A percentile compares a stretch with the other conserved stretches of the same genome.
Evolutionary conservation across 2,329 filamentous ascomycete species (phyloP).

Genomic region (Talaromyces sp.): DNA sequence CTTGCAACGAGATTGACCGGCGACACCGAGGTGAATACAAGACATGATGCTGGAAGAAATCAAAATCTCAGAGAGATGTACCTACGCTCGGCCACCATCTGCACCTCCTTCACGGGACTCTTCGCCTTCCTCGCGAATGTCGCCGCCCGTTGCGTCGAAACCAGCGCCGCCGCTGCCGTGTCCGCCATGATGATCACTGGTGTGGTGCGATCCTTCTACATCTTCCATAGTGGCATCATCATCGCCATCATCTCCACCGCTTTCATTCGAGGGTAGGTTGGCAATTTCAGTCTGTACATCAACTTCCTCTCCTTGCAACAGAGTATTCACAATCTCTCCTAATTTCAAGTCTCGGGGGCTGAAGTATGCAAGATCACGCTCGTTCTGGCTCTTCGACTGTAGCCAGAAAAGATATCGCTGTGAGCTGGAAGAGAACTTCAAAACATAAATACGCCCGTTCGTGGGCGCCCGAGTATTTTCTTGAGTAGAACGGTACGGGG

Average conservation of each 20-base stretch:
- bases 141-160: slow-evolving; percentile 81
- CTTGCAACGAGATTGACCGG: slow-evolving; percentile 8
- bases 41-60: background rate
- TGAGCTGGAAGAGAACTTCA: slow-evolving; percentile 91
- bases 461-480: slow-evolving; percentile 61
- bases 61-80: slow-evolving; percentile 49
- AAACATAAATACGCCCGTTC: slow-evolving; percentile 85
- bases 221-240: slow-evolving; percentile 78
- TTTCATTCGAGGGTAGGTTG: slow-evolving; percentile 52
- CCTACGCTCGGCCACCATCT: slow-evolving; percentile 99
- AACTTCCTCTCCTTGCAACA: slow-evolving; percentile 86
- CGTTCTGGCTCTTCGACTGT: slow-evolving; percentile 80
- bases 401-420: slow-evolving; percentile 94
- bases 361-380: slow-evolving; percentile 70
- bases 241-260: slow-evolving; percentile 55
- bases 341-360: slow-evolving; percentile 83
- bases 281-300: slow-evolving; percentile 72
- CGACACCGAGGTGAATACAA: background rate
- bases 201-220: slow-evolving; percentile 60
- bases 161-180: slow-evolving; percentile 78
- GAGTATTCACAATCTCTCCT: slow-evolving; percentile 76
- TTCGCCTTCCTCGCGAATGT: slow-evolving; percentile 85
- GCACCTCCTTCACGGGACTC: slow-evolving; percentile 86
- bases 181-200: slow-evolving; percentile 51
- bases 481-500: slow-evolving; percentile 67